phyloP scores from a whole-genome alignment of 2,329 filamentous ascomycete genomes.

The Hymenoscyphus linearis region DNA sequence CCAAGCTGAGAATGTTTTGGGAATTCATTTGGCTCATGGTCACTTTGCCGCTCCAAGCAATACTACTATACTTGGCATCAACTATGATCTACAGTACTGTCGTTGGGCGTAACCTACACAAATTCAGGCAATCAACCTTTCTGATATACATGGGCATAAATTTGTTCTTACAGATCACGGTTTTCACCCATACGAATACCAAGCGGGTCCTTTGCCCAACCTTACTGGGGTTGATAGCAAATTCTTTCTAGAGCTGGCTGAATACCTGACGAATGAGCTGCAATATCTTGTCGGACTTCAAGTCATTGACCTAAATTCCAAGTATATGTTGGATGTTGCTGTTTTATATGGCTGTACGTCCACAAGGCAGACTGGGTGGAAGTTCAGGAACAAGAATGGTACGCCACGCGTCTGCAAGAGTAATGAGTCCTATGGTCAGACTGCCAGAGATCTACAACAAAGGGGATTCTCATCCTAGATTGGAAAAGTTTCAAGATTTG shows the following conservation, averaged over 20 bases:
- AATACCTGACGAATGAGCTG: background rate
- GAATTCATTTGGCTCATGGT: background rate
- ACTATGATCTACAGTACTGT: background rate
- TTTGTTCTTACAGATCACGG: conserved; percentile 8
- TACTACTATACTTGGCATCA: background rate
- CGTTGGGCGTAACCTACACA: background rate
- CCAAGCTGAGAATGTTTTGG: background rate
- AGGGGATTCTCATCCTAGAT: background rate
- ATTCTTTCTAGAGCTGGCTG: too few species aligned
- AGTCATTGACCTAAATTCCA: background rate
- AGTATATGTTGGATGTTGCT: background rate
- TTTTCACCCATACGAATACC: conserved; percentile 11
- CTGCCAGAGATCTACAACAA: background rate
- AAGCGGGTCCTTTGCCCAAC: conserved; percentile 9
- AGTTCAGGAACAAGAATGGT: background rate
- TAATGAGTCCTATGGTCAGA: background rate
- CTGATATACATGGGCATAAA: conserved; percentile 9
- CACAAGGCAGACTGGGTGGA: background rate
- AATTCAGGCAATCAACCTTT: background rate
- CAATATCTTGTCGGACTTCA: background rate
- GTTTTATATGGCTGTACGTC: background rate
- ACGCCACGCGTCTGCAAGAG: background rate
- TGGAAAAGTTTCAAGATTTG: background rate
- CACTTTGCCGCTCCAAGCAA: background rate
- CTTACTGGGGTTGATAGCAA: background rate